Evolutionary conservation across 257 asterid species (phyloP).

Genomic region (Linaria vulgaris): DNA sequence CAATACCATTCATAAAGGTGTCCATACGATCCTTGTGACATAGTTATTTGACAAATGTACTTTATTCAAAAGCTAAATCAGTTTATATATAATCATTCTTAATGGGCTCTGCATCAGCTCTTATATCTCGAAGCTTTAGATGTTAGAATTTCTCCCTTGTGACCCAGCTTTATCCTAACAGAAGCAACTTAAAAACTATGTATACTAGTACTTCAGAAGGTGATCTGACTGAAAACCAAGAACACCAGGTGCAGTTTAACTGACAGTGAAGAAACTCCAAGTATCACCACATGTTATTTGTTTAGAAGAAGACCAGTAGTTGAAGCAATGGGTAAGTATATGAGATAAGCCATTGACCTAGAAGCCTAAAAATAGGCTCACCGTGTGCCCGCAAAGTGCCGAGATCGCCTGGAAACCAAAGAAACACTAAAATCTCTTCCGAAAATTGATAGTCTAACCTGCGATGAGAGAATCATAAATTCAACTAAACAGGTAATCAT

Average conservation of each 20-base stretch:
- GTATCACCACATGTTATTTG: conserved; percentile 11
- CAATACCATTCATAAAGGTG: not conserved
- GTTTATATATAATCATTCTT: not conserved
- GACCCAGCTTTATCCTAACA: no score
- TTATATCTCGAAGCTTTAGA: not conserved
- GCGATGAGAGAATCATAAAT: conserved; percentile 29
- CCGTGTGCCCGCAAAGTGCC: conserved; percentile 99
- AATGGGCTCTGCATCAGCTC: not conserved
- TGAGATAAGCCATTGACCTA: conserved; percentile 1
- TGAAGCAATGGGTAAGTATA: conserved; percentile 10
- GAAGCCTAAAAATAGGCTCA: conserved; percentile 32
- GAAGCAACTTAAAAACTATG: no score
- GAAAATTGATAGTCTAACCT: conserved; percentile 85
- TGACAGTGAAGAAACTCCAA: not conserved
- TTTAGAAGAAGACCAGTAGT: conserved; percentile 18
- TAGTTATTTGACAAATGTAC: no score
- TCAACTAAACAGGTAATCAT: conserved; percentile 7
- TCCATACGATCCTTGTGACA: not conserved
- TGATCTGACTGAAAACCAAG: conserved; percentile 1
- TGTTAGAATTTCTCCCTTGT: no score
- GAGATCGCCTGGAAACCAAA: conserved; percentile 92
- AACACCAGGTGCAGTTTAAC: not conserved
- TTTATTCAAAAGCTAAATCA: not conserved
- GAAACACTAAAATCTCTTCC: conserved; percentile 93
- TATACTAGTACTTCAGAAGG: not conserved